A percentile compares a stretch with the other conserved stretches of the same genome.
Conservation (phyloP, 164 flowering plant genomes). For the Nelumbo lutea region DNA sequence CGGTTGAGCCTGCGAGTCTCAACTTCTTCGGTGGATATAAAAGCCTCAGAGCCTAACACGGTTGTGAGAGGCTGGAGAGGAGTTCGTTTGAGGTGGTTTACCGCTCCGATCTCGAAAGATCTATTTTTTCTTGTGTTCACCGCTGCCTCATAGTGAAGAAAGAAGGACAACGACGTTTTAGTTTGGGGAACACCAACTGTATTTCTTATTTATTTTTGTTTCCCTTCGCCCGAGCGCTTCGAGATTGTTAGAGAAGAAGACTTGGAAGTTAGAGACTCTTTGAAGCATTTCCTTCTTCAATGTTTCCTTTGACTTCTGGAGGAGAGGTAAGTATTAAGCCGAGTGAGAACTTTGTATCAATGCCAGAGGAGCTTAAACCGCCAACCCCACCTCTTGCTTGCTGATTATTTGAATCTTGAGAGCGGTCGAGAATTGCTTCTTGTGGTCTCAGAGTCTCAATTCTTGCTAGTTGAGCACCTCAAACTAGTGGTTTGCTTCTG, state of each 20-base stretch:
- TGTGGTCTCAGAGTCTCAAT: neutral
- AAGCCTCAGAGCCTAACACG: neutral
- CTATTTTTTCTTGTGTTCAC: constrained; percentile 30
- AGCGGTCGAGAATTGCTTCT: neutral
- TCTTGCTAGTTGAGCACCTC: constrained; percentile 4
- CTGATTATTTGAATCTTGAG: neutral
- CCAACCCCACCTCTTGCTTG: neutral
- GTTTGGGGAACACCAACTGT: neutral
- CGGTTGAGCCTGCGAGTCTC: constrained; percentile 1
- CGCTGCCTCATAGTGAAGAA: constrained; percentile 23
- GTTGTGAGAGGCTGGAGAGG: too few species aligned
- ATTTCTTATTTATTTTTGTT: neutral
- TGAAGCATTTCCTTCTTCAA: neutral
- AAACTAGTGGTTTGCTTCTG: neutral
- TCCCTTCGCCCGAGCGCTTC: neutral
- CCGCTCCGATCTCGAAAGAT: constrained; percentile 36
- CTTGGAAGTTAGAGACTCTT: neutral
- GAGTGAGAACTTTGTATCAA: neutral
- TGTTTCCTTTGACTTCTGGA: neutral
- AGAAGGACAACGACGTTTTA: constrained; percentile 8
- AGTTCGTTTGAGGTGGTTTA: constrained; percentile 13
- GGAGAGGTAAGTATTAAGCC: neutral
- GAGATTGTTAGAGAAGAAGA: neutral
- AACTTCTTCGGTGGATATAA: neutral
- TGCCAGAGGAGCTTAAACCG: neutral